Base-by-base conservation (phyloP, 2,329 filamentous ascomycete genomes). In the Stagonosporopsis rhizophila region DNA sequence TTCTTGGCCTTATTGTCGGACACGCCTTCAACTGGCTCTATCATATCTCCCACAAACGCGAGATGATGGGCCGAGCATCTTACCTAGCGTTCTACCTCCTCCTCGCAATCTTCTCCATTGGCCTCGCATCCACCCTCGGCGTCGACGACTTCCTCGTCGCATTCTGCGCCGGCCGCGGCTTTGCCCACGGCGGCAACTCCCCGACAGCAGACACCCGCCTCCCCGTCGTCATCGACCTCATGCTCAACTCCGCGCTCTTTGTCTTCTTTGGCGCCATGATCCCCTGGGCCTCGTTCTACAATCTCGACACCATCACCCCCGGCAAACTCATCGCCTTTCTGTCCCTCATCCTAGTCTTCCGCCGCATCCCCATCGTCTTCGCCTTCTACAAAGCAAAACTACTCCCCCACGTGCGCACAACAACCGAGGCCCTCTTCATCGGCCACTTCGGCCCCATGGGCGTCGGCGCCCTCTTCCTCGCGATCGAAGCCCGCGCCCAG, bases 361-460 rank as follows among this genome's bases (percentile, higher is more conserved):
- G 83, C 39, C 77, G 83, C 15, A 79, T 85, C 1, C 83, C 83
- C 1, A 72, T 83, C 41, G 79, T 85, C 2, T 70, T 83, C 28
- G 71, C 75, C 0, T 63, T 81, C 4, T 82, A 83, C 66, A 76
- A 74, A 12, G 74, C 80, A 56, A 62, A 63, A 0, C 25, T 69
- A 74, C 58, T 83, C 11, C 82, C 81, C 0, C 78, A 81, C 47
- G 76, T 85, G 41, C 69, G 74, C 7, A 83, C 82, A 0, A 79
- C 78, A 20, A 76, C 77, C 6, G 83, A 85, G 67, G 83, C 83
- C 0, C 66, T 85, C 0, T 85, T 85, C 67, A 78, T 77, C 39
- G 83, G 83, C 0, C 83, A 85, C 64, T 85, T 86, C 54, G 83
- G 83, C 0, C 83, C 83, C 8, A 85, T 85, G 79, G 83, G 83